A percentile compares a stretch with the other conserved stretches of the same genome.
Evolutionary conservation across 2,329 filamentous ascomycete species (phyloP).

Genomic region (Ciborinia camelliae): DNA sequence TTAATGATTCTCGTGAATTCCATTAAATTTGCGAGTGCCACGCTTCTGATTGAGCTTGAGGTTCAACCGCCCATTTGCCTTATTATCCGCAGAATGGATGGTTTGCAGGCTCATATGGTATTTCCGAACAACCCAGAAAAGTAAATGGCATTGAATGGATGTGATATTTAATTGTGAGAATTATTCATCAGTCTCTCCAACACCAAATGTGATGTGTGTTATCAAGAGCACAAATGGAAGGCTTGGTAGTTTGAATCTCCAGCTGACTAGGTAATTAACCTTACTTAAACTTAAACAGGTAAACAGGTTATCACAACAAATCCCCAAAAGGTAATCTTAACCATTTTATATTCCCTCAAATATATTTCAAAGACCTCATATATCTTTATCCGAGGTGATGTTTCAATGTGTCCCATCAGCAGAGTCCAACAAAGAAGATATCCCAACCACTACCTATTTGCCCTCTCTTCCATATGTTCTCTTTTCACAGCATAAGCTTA

Average conservation of each 20-base stretch:
- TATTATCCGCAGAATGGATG: neutral
- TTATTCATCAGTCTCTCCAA: neutral
- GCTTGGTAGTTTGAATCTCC: neutral
- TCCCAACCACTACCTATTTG: neutral
- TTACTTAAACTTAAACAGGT: no score
- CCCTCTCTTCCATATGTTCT: neutral
- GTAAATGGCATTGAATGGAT: neutral
- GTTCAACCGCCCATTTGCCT: neutral
- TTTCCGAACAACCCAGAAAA: neutral
- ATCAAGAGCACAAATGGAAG: neutral
- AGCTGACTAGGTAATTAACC: conserved; percentile 11
- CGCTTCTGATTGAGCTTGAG: neutral
- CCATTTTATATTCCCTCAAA: neutral
- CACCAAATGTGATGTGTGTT: neutral
- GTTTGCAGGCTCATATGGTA: neutral
- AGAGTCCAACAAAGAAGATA: no score
- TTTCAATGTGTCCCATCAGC: no score
- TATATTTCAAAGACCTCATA: neutral
- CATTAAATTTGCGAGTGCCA: neutral
- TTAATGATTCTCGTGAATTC: neutral
- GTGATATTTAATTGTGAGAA: neutral
- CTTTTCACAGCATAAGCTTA: neutral
- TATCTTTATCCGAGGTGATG: neutral
- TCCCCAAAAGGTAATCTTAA: no score
- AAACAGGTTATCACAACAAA: no score